These are phyloP conservation scores for Aphanomyces invadans DNA, from an alignment of 352 stramenopile genomes.

Conservation along the genomic window DNA sequence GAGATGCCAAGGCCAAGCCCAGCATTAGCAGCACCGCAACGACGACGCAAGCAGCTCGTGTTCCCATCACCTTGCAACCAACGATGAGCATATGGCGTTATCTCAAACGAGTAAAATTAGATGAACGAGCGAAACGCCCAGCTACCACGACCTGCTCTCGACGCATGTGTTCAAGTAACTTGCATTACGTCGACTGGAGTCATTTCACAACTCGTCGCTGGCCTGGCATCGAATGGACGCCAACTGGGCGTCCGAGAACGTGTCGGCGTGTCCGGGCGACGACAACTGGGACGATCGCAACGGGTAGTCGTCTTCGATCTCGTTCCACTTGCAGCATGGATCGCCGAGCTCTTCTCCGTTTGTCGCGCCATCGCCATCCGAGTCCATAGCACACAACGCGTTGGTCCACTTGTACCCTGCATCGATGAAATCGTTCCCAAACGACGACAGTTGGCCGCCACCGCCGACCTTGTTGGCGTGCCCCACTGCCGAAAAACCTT, in stretches of 20 bases:
- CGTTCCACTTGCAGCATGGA: conserved; percentile 42
- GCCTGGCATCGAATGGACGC: not conserved
- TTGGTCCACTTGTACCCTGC: conserved; percentile 15
- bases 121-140: no score
- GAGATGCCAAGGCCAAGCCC: conserved; percentile 3
- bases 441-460: not conserved
- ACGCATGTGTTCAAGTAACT: no score
- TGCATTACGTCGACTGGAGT: no score
- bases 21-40: not conserved
- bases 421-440: conserved; percentile 19
- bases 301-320: conserved; percentile 7
- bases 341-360: conserved; percentile 26
- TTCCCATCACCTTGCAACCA: not conserved
- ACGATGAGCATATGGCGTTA: no score
- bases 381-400: conserved; percentile 25
- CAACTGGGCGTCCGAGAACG: conserved; percentile 6
- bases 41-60: conserved; percentile 1
- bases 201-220: not conserved
- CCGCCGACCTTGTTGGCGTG: conserved; percentile 19
- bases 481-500: conserved; percentile 5
- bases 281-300: conserved; percentile 1
- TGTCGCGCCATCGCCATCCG: conserved; percentile 25
- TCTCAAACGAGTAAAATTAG: no score
- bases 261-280: conserved; percentile 11
- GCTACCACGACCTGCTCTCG: no score